These are phyloP conservation scores for Pochonia chlamydosporia DNA, from an alignment of 2,329 filamentous ascomycete genomes.

Conservation along the genomic window DNA sequence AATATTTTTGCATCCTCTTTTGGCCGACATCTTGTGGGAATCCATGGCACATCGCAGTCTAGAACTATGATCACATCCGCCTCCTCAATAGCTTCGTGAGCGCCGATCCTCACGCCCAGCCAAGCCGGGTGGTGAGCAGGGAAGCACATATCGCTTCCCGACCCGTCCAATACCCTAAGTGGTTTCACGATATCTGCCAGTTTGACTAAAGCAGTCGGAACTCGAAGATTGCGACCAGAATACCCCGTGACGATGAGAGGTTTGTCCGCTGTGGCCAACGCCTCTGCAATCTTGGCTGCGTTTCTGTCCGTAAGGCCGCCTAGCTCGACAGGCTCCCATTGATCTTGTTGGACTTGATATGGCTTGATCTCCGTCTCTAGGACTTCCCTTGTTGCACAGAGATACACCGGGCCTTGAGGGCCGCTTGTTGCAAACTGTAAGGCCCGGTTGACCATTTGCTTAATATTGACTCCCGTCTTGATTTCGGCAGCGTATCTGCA, in stretches of 20 bases:
- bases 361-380: conserved; percentile 75
- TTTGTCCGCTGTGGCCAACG: conserved; percentile 52
- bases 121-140: conserved; percentile 63
- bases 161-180: conserved; percentile 63
- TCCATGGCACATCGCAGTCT: conserved; percentile 91
- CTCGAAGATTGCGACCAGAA: conserved; percentile 57
- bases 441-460: conserved; percentile 77
- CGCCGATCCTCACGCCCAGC: conserved; percentile 67
- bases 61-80: conserved; percentile 82
- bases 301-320: conserved; percentile 45
- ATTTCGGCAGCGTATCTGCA: conserved; percentile 75
- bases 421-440: conserved; percentile 69
- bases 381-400: conserved; percentile 67
- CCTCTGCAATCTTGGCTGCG: conserved; percentile 49
- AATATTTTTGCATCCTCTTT: conserved; percentile 47
- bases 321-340: conserved; percentile 63
- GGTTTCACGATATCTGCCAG: conserved; percentile 60
- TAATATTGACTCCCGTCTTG: conserved; percentile 73
- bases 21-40: conserved; percentile 64
- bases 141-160: conserved; percentile 74
- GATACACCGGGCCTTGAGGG: conserved; percentile 69
- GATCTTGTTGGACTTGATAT: conserved; percentile 49
- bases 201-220: conserved; percentile 53
- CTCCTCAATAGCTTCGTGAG: conserved; percentile 64
- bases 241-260: conserved; percentile 65